Base-by-base conservation (phyloP, 768 basidiomycete species). In the Termitomyces heimii region DNA sequence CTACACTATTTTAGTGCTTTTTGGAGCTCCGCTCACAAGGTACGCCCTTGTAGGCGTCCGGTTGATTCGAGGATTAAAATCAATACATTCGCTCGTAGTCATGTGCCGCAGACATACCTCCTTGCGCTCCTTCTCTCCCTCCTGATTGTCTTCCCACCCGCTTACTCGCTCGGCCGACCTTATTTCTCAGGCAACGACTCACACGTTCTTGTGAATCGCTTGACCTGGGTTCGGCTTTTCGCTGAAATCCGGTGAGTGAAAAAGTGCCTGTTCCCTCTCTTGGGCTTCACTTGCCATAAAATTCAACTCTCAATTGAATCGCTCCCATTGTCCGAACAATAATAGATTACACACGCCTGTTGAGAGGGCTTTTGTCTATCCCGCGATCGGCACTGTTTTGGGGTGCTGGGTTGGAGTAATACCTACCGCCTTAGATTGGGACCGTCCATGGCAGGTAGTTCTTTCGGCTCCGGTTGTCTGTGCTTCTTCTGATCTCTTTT, bases 401-500 rank as follows among this genome's bases (percentile, higher is more conserved):
- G 96, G 95, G 5, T 77, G 81, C 44, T 97, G 94, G 95, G 35
- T 80, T 14, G 94, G 94, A 16, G 83, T 81, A 10, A 76, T 95
- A 46, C 91, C 93, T 2, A 86, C 94, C 46, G 89, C 92, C 0
- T 82, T 98, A 18, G 96, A 98, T 71, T 98, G 96, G 96, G 94
- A 94, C 66, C 81, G 93, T 37, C 92, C 95, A 7, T 98, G 95
- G 95, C 96, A 98, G 88, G 94, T 91, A 53, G 56, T 82, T 73
- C n/a, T 22, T 22, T 43, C 29, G 20, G 14, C 28, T 39, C 46
- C 32, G 22, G 29, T 60, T 40, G 18, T 32, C 46, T 26, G 40
- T 34, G 4, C 26, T 8, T 10, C 18, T 26, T 55, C 45, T 34
- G n/a, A 28, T 18, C 22, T 14, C 4, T 47, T 55, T 8, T 22